A percentile compares a stretch with the other conserved stretches of the same genome.
phyloP scores from a whole-genome alignment of 768 basidiomycete species.

The Tricholoma furcatifolium region DNA sequence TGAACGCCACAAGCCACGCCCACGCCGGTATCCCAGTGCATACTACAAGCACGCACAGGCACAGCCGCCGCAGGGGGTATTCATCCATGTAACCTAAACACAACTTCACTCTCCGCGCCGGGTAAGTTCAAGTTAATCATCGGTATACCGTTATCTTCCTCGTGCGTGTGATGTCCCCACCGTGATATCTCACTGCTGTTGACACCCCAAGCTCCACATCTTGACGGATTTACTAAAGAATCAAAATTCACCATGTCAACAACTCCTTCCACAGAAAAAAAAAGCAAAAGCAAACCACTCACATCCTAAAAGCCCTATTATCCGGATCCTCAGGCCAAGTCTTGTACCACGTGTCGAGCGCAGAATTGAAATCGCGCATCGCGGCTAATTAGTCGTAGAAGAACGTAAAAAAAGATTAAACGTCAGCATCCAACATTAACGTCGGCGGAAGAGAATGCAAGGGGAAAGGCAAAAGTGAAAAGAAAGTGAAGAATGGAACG shows the following conservation, averaged over 20 bases:
- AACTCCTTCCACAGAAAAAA: not conserved
- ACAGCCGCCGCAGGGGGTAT: too few species aligned
- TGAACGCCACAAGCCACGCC: too few species aligned
- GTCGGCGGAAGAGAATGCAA: not conserved
- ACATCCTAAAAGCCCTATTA: constrained; percentile 72
- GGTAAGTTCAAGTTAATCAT: too few species aligned
- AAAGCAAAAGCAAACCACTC: constrained; percentile 24
- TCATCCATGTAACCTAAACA: too few species aligned
- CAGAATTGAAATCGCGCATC: constrained; percentile 67
- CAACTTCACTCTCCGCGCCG: too few species aligned
- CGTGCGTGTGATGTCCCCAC: too few species aligned
- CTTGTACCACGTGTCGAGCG: constrained; percentile 59
- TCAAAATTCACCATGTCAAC: constrained; percentile 8
- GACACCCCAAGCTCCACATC: too few species aligned
- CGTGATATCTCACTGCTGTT: too few species aligned
- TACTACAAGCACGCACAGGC: too few species aligned
- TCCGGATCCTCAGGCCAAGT: constrained; percentile 67
- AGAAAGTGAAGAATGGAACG: not conserved
- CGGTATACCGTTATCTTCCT: too few species aligned
- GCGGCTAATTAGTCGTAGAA: constrained; percentile 48
- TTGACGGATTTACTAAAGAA: not conserved
- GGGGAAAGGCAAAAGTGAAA: not conserved
- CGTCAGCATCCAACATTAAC: not conserved
- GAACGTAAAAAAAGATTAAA: too few species aligned
- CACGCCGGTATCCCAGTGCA: too few species aligned